These are phyloP conservation scores for Pseudopithomyces chartarum DNA, from an alignment of 2,329 filamentous ascomycete species.

Conservation along the genomic window DNA sequence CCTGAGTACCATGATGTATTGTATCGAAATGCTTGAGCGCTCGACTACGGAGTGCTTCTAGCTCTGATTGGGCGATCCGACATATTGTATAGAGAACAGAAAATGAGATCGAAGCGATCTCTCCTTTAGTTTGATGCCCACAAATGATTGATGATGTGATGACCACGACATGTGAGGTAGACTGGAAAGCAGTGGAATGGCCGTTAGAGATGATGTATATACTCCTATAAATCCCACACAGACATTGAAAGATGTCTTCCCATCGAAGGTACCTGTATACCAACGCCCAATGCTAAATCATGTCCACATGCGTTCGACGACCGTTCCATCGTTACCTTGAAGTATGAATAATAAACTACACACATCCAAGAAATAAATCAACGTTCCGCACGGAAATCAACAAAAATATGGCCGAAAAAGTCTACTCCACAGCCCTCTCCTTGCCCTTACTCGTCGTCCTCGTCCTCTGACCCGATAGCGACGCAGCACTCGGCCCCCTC, in stretches of 20 bases:
- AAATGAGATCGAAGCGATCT: no score
- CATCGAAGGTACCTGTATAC: not conserved
- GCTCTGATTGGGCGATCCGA: no score
- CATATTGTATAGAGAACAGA: no score
- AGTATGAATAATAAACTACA: not conserved
- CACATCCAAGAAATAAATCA: not conserved
- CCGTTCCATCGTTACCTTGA: not conserved
- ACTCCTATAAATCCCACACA: not conserved
- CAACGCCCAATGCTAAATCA: not conserved
- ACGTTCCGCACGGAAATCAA: not conserved
- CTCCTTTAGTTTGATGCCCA: no score
- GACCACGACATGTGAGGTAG: no score
- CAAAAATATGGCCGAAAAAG: not conserved
- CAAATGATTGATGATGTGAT: no score
- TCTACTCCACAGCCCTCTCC: slow-evolving; percentile 2
- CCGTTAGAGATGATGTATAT: not conserved
- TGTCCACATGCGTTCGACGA: not conserved
- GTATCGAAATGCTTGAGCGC: not conserved
- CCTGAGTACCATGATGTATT: not conserved
- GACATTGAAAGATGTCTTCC: not conserved
- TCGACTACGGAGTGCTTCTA: no score
- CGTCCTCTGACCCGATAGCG: slow-evolving; percentile 12
- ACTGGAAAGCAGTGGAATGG: no score
- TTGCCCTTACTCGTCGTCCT: slow-evolving; percentile 5
- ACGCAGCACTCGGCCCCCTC: slow-evolving; percentile 19